Evolutionary conservation across 176 grass and related monocot species (phyloP).

Genomic region (Tuctoria greenei): DNA sequence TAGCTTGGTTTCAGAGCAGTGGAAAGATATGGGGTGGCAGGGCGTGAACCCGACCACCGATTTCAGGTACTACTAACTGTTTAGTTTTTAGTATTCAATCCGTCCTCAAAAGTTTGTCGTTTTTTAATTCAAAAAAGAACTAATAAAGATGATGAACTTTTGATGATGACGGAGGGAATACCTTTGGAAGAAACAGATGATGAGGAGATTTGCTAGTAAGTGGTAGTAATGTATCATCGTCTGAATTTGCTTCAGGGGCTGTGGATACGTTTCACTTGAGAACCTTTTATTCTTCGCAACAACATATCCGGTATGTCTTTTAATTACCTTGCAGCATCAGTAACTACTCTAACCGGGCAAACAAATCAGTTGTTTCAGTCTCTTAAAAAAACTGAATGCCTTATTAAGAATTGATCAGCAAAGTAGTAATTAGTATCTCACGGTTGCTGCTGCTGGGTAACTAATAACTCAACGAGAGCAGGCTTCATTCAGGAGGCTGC

Average conservation of each 20-base stretch:
- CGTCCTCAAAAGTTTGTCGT: no score
- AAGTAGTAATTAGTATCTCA: not conserved
- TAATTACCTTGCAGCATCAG: not conserved
- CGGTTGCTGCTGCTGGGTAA: constrained; percentile 4
- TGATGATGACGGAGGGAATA: no score
- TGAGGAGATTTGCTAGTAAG: no score
- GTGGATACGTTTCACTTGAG: constrained; percentile 80
- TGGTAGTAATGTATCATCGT: no score
- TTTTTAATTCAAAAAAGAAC: no score
- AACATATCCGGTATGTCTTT: constrained; percentile 69
- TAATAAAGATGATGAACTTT: no score
- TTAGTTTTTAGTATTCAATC: no score
- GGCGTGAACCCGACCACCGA: constrained; percentile 80
- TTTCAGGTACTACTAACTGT: constrained; percentile 60
- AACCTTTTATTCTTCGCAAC: constrained; percentile 74
- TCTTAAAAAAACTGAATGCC: no score
- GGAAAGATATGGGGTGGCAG: constrained; percentile 98
- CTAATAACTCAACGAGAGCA: constrained; percentile 43
- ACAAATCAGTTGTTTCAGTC: no score
- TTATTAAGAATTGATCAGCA: not conserved
- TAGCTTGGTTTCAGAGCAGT: constrained; percentile 77
- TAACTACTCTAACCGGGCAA: not conserved
- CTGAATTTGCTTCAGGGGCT: constrained; percentile 61
- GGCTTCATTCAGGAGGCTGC: constrained; percentile 74
- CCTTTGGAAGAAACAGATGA: no score